Percentiles rank a stretch among this genome's conserved stretches.
phyloP scores from a whole-genome alignment of 495 filamentous ascomycete genomes.

The Ascobolus immersus region DNA sequence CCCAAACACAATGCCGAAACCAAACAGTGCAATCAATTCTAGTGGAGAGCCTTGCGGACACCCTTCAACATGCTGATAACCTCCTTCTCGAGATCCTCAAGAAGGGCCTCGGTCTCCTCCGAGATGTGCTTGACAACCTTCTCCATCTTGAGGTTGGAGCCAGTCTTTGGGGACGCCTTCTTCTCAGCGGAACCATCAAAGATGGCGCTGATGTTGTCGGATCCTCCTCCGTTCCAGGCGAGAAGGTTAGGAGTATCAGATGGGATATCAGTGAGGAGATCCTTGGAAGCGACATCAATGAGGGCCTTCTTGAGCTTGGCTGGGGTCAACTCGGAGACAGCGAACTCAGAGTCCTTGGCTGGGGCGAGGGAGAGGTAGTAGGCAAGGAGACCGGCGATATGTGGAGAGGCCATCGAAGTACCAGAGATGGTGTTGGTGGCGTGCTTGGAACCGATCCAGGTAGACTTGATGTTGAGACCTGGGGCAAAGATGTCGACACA shows the following conservation, averaged over 20 bases:
- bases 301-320: conserved; percentile 80
- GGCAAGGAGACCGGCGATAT: conserved; percentile 84
- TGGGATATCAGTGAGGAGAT: conserved; percentile 61
- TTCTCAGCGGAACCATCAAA: conserved; percentile 32
- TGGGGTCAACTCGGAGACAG: conserved; percentile 70
- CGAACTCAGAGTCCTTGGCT: conserved; percentile 59
- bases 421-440: conserved; percentile 96
- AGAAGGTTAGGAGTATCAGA: conserved; percentile 65
- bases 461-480: conserved; percentile 85
- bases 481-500: conserved; percentile 99
- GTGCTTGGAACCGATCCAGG: conserved; percentile 88
- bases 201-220: conserved; percentile 69
- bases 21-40: too few relatives aligned
- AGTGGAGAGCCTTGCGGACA: conserved; percentile 17
- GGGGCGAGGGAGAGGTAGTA: conserved; percentile 96
- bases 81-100: conserved; percentile 33
- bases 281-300: conserved; percentile 57
- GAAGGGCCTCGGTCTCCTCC: conserved; percentile 41
- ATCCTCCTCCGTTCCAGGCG: conserved; percentile 96
- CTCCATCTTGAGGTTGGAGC: conserved; percentile 20
- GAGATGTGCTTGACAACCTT: conserved; percentile 30
- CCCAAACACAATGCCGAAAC: too few relatives aligned
- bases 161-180: conserved; percentile 4
- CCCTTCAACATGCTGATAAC: too few relatives aligned
- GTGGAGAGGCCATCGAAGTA: conserved; percentile 97